These are phyloP conservation scores for Lentinula sp. DNA, from an alignment of 768 basidiomycete species.

Conservation along the genomic window DNA sequence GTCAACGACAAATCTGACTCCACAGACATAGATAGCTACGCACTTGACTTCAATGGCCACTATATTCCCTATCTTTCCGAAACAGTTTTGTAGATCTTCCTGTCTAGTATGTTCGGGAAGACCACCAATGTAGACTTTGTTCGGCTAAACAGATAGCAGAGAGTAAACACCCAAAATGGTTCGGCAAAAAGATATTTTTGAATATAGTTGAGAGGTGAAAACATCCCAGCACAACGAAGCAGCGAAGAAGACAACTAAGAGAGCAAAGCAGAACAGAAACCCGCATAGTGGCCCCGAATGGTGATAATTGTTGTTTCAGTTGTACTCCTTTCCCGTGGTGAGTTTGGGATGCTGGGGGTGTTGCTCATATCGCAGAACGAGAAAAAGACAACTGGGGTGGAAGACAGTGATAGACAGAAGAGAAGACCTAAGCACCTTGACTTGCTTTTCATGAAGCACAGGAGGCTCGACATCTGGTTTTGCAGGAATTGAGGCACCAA, in stretches of 20 bases:
- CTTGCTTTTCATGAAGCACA: conserved; percentile 59
- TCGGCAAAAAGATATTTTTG: conserved; percentile 38
- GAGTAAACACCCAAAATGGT: conserved; percentile 53
- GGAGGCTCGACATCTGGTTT: conserved; percentile 5
- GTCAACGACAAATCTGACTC: conserved; percentile 4
- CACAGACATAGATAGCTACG: conserved; percentile 19
- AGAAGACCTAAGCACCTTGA: conserved; percentile 81
- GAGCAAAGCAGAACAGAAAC: conserved; percentile 4
- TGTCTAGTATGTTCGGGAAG: conserved; percentile 82
- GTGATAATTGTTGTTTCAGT: not conserved
- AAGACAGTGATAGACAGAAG: conserved; percentile 13
- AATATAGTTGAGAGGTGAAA: conserved; percentile 31
- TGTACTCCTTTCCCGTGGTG: not conserved
- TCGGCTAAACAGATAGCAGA: conserved; percentile 68
- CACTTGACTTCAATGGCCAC: conserved; percentile 79
- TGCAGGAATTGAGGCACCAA: conserved; percentile 20
- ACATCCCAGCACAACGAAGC: conserved; percentile 23
- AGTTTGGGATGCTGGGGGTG: not conserved
- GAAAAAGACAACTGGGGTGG: conserved; percentile 8
- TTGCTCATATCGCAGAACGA: conserved; percentile 10
- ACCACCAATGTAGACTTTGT: conserved; percentile 90
- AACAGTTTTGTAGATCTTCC: conserved; percentile 82
- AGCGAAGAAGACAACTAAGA: conserved; percentile 11
- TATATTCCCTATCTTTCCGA: conserved; percentile 78
- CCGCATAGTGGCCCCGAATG: not conserved